These are phyloP conservation scores for Coemansia sp. DNA, from an alignment of 192 early-diverging fungal species.

Conservation along the genomic window DNA sequence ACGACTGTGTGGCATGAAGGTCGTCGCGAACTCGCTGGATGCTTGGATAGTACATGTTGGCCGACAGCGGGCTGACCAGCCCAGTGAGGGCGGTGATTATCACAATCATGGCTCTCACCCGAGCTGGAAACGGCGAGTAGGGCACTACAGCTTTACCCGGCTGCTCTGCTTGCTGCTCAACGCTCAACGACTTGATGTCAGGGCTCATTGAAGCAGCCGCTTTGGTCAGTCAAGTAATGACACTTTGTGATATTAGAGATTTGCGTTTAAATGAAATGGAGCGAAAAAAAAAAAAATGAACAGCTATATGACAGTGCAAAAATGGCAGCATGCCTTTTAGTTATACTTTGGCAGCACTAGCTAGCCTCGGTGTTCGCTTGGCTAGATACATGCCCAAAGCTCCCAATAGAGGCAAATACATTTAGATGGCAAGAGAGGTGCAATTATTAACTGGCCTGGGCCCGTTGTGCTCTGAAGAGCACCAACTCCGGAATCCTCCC, in stretches of 20 bases:
- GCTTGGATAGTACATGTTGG: constrained; percentile 55
- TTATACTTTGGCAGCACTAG: background rate
- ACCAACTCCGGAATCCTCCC: background rate
- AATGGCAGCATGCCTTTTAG: background rate
- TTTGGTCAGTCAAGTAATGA: background rate
- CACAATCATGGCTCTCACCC: constrained; percentile 34
- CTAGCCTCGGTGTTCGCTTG: background rate
- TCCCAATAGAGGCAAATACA: background rate
- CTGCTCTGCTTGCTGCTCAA: background rate
- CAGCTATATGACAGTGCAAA: background rate
- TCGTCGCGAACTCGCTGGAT: constrained; percentile 44
- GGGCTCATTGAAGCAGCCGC: background rate
- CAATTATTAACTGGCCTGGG: background rate
- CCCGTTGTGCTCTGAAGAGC: too few species aligned
- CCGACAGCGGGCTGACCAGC: constrained; percentile 52
- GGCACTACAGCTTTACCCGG: constrained; percentile 10
- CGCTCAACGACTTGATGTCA: background rate
- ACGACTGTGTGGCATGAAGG: constrained; percentile 34
- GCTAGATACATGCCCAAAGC: background rate
- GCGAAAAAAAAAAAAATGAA: background rate
- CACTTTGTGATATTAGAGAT: background rate
- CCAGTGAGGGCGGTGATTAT: constrained; percentile 40
- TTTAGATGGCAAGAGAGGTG: background rate
- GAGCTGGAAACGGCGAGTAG: constrained; percentile 45
- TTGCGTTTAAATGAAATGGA: background rate